Percentiles rank a stretch among this genome's conserved stretches.
Conservation (phyloP, 176 grass and related monocot genomes). For the Secale cereale region DNA sequence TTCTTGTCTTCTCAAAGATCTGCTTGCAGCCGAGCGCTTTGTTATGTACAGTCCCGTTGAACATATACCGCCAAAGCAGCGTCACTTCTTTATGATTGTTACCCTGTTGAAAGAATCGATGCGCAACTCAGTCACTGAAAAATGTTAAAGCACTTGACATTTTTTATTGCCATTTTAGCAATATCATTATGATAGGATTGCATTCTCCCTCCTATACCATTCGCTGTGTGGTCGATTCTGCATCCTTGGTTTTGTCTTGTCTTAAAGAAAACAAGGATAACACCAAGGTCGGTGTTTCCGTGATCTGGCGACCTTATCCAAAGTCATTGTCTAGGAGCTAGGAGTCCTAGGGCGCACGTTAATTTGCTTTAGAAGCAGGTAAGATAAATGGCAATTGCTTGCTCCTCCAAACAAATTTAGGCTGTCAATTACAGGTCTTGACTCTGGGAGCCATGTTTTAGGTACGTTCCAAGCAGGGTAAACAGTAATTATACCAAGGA, state of each 20-base stretch:
- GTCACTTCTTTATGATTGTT: neutral
- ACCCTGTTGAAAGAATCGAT: neutral
- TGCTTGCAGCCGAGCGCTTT: neutral
- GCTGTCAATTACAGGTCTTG: too few species aligned
- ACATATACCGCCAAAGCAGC: neutral
- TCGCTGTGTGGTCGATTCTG: neutral
- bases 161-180: neutral
- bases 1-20: neutral
- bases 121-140: neutral
- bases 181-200: neutral
- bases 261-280: neutral
- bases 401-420: too few species aligned
- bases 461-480: too few species aligned
- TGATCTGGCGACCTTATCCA: neutral
- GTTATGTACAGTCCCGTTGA: neutral
- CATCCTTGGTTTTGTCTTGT: neutral
- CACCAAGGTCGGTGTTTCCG: conserved; percentile 1
- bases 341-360: neutral
- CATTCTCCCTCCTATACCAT: neutral
- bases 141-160: neutral
- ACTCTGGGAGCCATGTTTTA: too few species aligned
- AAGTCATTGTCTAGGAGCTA: neutral
- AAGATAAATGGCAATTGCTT: neutral
- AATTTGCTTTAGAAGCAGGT: neutral
- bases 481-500: too few species aligned